Evolutionary conservation across 371 early-diverging fungal species (phyloP), one percentile per base, ranked within the genome.

Genomic region (Apophysomyces trapeziformis): DNA sequence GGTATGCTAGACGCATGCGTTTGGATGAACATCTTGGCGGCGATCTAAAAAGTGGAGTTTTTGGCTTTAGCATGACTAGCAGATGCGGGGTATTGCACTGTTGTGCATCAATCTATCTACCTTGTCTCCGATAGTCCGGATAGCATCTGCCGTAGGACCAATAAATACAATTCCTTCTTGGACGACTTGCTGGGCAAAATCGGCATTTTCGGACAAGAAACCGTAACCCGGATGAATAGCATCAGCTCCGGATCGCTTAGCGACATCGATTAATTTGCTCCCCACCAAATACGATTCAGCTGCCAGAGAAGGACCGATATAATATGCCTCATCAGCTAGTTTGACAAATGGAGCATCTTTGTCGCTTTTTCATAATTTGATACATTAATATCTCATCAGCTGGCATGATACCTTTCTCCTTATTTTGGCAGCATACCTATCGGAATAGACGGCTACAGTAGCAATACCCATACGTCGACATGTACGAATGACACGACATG

Each of bases 41-140:
- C 91, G 68, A 90, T 92, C 87, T 95, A 68, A 21, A 12, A 21
- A 5, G 7, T 12, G 6, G 12, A 14, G 39, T 14, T 38, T 37
- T 46, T 13, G n/a, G 57, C 32, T 3, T 26, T 26, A 26, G 32
- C 32, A 26, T 26, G 2, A 26, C 32, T 2, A 26, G 32, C 32
- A 26, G 2, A 26, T 26, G 32, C 32, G 32, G 32, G 32, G 32
- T 26, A 57, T 57, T 37, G 32, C 8, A 36, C 4, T 59, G 41
- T 36, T 62, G n/a, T 39, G 8, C 13, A 16, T 13, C 32, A 26
- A 45, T 45, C 16, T 5, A 18, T 18, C 12, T 39, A 93, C 93
- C 86, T 98, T 98, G 85, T 96, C 96, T 65, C 98, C 98, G 92
- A 98, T 95, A 41, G 87, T 85, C 9, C 89, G 89, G 86, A 98